phyloP scores from a whole-genome alignment of 164 flowering plant genomes.

The Vitis riparia region DNA sequence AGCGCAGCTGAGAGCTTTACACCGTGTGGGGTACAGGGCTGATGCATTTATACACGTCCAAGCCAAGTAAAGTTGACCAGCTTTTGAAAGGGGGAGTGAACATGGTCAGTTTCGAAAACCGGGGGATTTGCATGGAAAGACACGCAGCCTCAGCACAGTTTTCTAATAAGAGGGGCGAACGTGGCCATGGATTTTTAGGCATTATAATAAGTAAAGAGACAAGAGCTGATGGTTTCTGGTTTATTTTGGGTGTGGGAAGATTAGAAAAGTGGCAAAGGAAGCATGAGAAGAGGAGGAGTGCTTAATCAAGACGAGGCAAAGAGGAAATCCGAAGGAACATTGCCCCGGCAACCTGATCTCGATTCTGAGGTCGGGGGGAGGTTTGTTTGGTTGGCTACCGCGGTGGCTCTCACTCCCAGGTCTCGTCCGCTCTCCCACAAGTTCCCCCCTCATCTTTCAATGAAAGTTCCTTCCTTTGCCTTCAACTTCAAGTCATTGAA shows the following conservation, averaged over 20 bases:
- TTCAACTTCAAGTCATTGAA: no score
- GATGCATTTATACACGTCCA: conserved; percentile 15
- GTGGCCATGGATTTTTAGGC: conserved; percentile 20
- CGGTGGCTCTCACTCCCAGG: neutral
- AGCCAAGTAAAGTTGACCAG: conserved; percentile 18
- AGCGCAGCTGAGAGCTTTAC: conserved; percentile 3
- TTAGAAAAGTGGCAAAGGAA: conserved; percentile 30
- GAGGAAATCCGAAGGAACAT: conserved; percentile 17
- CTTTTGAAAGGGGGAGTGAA: conserved; percentile 34
- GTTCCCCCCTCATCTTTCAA: no score
- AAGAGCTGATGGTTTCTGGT: neutral
- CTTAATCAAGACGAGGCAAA: conserved; percentile 30
- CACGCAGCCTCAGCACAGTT: neutral
- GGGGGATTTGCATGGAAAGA: conserved; percentile 37
- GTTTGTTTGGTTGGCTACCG: conserved; percentile 28
- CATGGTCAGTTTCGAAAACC: conserved; percentile 37
- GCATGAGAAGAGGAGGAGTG: conserved; percentile 25
- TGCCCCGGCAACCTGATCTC: conserved; percentile 23
- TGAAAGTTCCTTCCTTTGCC: no score
- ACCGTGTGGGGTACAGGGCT: neutral
- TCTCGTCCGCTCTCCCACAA: no score
- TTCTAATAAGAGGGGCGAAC: conserved; percentile 27
- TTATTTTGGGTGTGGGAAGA: conserved; percentile 4
- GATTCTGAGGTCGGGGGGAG: conserved; percentile 16
- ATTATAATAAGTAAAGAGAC: neutral